Base-by-base conservation (phyloP, 2,329 filamentous ascomycete genomes). In the Berkeleyomyces rouxiae region DNA sequence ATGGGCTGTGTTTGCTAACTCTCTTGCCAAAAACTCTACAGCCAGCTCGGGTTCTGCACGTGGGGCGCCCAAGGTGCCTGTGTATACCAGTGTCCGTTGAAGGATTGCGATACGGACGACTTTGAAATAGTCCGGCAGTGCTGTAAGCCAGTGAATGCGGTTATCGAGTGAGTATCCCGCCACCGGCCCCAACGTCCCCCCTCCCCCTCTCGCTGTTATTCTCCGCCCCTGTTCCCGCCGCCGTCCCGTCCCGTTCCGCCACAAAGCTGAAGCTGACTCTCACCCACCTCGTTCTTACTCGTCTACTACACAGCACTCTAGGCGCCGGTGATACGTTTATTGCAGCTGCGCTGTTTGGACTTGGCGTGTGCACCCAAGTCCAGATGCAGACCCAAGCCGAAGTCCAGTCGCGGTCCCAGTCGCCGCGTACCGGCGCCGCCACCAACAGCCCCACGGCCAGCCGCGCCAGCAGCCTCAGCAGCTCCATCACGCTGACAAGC, bases 271-370 rank as follows among this genome's bases (percentile, higher is more conserved):
- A 51, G 47, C 47, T 51, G 47, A 51, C 47, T 51, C 33, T 36
- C n/a, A 37, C 33, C n/a, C 4, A 31, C n/a, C 36, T 39, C 31
- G 31, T 60, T 33, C 44, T 60, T 47, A n/a, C 58, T 36, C 37
- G 3, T 65, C 61, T 65, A 58, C 65, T 57, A 63, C 67, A 70
- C 70, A 88, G 86, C 70, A 79, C 85, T 4, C 79, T 89, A 65
- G 87, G 86, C 62, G 86, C 86, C 51, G 87, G 87, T 67, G 87
- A 90, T 69, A 88, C 86, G 0, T 90, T 90, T 68, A 81, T 86
- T 66, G 86, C 86, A 42, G 86, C 85, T 64, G 82, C 87, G 71
- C 73, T 90, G 58, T 88, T 84, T 72, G 78, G 76, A 43, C 71
- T 87, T 65, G 72, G 79, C 63, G 10, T 42, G 39, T 44, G 39